Base-by-base conservation (phyloP, 495 filamentous ascomycete species). In the Cercophora sp. region DNA sequence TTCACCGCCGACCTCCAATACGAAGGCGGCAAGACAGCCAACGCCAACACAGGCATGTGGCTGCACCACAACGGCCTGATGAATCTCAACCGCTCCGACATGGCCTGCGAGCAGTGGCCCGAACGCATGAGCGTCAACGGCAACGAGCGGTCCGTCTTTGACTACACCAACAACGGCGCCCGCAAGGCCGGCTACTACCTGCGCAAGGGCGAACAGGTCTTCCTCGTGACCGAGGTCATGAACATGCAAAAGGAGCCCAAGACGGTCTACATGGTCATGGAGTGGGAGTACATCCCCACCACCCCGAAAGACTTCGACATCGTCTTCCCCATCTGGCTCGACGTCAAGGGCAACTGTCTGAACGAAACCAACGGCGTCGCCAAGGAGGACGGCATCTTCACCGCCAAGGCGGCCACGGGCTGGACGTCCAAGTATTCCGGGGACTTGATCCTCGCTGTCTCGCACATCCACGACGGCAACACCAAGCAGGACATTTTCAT, bases 21-120 rank as follows among this genome's bases (percentile, higher is more conserved):
- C 32, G 24, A 11, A 5, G 25, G 49, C 19, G 52, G 52, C 36
- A 48, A 34, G 13, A 25, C 44, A 4, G 52, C 52, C 34, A 55
- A 55, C 45, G 52, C 52, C 35, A 55, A 55, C 52, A 48, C 26
- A 16, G 23, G 40, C 18, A 48, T 55, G 29, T 55, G 52, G 52
- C 45, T 55, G 34, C 52, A 55, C 45, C 52, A 55, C 44, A 43
- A 19, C 19, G 52, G 52, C 32, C 35, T 55, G 19, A 48, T 41
- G 24, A 55, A 55, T 36, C 34, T 55, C 19, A 48, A 55, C 45
- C 52, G 52, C 26, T 42, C 52, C 35, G 52, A 48, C 18, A 15
- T n/a, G 0, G 34, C 35, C 5, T 55, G 52, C 36, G 23, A 22
- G 8, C 10, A 55, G 9, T 48, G 52, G 52, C 52, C 52, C 9